phyloP scores from a whole-genome alignment of 1,284 basidiomycete genomes.

The Sanghuangporus sanghuang region DNA sequence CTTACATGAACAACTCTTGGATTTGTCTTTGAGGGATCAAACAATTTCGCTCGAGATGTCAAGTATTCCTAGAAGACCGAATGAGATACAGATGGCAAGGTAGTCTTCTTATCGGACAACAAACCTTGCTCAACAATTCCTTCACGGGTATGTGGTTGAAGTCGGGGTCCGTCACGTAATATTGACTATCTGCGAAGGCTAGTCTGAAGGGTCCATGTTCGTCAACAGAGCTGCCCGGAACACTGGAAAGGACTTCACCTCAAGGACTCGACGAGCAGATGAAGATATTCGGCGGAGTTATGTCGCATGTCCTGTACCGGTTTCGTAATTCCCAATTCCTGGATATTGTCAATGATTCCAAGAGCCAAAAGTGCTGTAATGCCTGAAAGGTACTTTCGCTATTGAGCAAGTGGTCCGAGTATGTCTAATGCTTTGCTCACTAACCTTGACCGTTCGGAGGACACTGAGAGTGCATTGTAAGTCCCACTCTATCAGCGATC shows the following conservation, averaged over 20 bases:
- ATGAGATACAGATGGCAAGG: neutral
- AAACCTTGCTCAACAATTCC: conserved; percentile 75
- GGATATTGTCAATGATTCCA: conserved; percentile 85
- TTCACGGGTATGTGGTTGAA: conserved; percentile 69
- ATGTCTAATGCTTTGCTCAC: neutral
- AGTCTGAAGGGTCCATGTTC: conserved; percentile 39
- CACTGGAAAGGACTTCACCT: conserved; percentile 39
- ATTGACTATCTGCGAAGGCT: conserved; percentile 78
- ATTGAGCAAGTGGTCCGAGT: neutral
- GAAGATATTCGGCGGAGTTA: conserved; percentile 85
- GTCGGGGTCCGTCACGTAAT: conserved; percentile 87
- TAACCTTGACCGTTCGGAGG: conserved; percentile 91
- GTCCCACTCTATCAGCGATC: neutral
- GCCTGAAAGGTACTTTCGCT: conserved; percentile 31
- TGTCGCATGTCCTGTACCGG: conserved; percentile 78
- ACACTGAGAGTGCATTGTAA: conserved; percentile 45
- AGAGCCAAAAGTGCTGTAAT: conserved; percentile 90
- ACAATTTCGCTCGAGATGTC: conserved; percentile 70
- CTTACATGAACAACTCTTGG: conserved; percentile 64
- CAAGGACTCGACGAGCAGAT: conserved; percentile 80
- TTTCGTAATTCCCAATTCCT: conserved; percentile 66
- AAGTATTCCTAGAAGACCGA: conserved; percentile 64
- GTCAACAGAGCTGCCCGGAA: conserved; percentile 23
- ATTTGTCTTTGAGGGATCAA: conserved; percentile 65
- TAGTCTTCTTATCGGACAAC: neutral